Evolutionary conservation across 2,329 filamentous ascomycete species (phyloP), one percentile per base, ranked within the genome.

Genomic region (Paecilomyces fulvus): DNA sequence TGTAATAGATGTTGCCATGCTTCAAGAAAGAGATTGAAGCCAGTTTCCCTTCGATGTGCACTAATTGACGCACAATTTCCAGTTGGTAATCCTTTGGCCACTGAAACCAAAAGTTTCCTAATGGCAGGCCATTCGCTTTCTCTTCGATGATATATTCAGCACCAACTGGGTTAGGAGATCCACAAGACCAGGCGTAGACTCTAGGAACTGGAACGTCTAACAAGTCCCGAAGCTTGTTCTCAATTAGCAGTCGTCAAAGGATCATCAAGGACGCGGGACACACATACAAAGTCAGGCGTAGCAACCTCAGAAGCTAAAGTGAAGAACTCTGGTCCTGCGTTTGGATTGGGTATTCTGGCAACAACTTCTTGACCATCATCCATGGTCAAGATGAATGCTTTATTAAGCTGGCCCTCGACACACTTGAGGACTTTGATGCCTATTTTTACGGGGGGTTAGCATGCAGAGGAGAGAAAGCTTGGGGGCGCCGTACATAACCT

Each of bases 81-180:
- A 58, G 31, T 28, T 61, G 55, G 28, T 56, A 37, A 30, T 57
- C 3, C 11, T 53, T 56, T 3, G 60, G 55, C 37, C 62, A 50
- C 5, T 51, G 46, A 52, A 59, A 65, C 73, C 71, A 74, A 10
- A 67, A 52, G 4, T 65, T 61, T 10, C 65, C 69, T 20, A 73
- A 52, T 2, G 65, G 63, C 6, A 59, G 59, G 11, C 73, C 73
- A 0, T 30, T 56, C 14, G 68, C 60, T 25, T 67, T 64, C 55
- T 72, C 73, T 65, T 75, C 72, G 20, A 76, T 67, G 21, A 77
- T 67, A 50, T 71, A 76, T 61, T 75, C 72, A 48, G 69, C 69
- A 2, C 72, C 72, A 33, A 71, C 72, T 49, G 67, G 43, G 56
- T 75, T 76, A 14, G 69, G 62, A 14, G 51, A 53, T 9, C 66